phyloP scores from a whole-genome alignment of 208 protist species.

The Phytomonas sp. region DNA sequence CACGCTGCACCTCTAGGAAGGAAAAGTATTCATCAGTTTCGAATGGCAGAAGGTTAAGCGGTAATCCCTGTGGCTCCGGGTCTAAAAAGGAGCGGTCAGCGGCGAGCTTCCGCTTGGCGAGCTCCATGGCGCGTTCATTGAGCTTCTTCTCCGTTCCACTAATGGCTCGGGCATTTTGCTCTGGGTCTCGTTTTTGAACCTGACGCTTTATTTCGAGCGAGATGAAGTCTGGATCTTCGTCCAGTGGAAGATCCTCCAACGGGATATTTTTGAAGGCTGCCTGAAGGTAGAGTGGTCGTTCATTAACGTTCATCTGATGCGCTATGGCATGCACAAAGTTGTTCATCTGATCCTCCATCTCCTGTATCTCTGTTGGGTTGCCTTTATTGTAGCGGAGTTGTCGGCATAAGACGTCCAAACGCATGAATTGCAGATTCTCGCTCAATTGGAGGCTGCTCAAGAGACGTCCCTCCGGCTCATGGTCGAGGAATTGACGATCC shows the following conservation, averaged over 20 bases:
- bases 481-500: slow-evolving; percentile 61
- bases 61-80: slow-evolving; percentile 51
- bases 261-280: slow-evolving; percentile 49
- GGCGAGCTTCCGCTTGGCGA: slow-evolving; percentile 34
- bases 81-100: slow-evolving; percentile 58
- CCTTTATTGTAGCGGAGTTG: slow-evolving; percentile 24
- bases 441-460: slow-evolving; percentile 43
- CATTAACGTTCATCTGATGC: slow-evolving; percentile 48
- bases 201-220: slow-evolving; percentile 49
- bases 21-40: slow-evolving; percentile 36
- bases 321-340: slow-evolving; percentile 58
- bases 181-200: slow-evolving; percentile 52
- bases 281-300: slow-evolving; percentile 53
- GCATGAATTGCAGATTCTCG: slow-evolving; percentile 43
- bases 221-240: slow-evolving; percentile 49
- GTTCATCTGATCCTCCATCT: slow-evolving; percentile 64
- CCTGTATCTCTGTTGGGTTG: slow-evolving; percentile 26
- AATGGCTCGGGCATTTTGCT: slow-evolving; percentile 43
- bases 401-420: slow-evolving; percentile 52
- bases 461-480: slow-evolving; percentile 42
- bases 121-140: slow-evolving; percentile 49
- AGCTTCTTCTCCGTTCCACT: slow-evolving; percentile 42
- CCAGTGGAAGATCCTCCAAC: slow-evolving; percentile 44
- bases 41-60: slow-evolving; percentile 40
- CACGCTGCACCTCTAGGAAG: slow-evolving; percentile 46